Conservation (phyloP, 257 asterid species). For the Voacanga thouarsii region DNA sequence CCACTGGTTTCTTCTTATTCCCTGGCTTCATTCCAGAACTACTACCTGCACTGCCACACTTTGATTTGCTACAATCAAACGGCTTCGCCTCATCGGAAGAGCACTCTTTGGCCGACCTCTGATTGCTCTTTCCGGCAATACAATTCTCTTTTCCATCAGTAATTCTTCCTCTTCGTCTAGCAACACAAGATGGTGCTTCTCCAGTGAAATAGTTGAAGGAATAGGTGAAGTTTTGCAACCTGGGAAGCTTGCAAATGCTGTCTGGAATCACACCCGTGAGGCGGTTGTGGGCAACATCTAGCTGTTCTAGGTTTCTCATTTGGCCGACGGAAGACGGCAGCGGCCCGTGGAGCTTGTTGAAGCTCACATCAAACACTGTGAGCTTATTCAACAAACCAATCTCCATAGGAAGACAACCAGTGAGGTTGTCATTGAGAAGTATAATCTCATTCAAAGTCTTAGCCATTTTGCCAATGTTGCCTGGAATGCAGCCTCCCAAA, state of each 20-base stretch:
- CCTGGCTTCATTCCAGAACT: neutral
- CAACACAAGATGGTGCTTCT: constrained; percentile 50
- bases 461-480: constrained; percentile 60
- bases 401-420: constrained; percentile 63
- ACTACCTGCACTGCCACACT: constrained; percentile 35
- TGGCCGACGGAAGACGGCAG: constrained; percentile 37
- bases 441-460: constrained; percentile 52
- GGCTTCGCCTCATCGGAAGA: constrained; percentile 69
- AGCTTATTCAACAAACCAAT: constrained; percentile 48
- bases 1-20: constrained; percentile 4
- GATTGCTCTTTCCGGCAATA: constrained; percentile 54
- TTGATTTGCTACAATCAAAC: constrained; percentile 63
- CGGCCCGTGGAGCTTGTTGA: constrained; percentile 55
- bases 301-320: constrained; percentile 56
- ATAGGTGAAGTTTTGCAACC: constrained; percentile 56
- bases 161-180: constrained; percentile 24
- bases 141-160: constrained; percentile 65
- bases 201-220: constrained; percentile 55
- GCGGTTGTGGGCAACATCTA: constrained; percentile 56
- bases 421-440: constrained; percentile 56
- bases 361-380: constrained; percentile 70
- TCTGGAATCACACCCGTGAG: constrained; percentile 59
- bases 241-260: constrained; percentile 49
- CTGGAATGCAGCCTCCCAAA: constrained; percentile 64
- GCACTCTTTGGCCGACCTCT: constrained; percentile 66